Conservation (phyloP, 164 flowering plant genomes). For the Nymphaea colorata region DNA sequence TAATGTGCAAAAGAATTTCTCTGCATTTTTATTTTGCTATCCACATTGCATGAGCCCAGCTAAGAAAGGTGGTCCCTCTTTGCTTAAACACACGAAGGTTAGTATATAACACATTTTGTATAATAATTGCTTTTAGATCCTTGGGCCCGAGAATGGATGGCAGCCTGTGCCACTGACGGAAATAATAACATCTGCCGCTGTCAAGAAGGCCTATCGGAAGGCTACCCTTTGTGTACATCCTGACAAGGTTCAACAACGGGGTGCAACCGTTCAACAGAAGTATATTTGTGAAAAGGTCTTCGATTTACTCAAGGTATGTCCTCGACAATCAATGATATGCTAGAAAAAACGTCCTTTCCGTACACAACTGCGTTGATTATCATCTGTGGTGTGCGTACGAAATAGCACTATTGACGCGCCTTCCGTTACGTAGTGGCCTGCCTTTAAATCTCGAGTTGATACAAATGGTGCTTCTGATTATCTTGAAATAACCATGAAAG, state of each 20-base stretch:
- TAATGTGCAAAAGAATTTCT: background rate
- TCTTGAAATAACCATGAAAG: too few relatives aligned
- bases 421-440: too few relatives aligned
- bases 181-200: constrained; percentile 59
- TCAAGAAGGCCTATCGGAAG: constrained; percentile 80
- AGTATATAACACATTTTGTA: too few relatives aligned
- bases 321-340: background rate
- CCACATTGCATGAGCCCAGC: background rate
- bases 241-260: constrained; percentile 88
- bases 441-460: too few relatives aligned
- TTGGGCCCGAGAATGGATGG: constrained; percentile 93
- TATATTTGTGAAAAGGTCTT: constrained; percentile 90
- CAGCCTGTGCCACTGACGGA: constrained; percentile 77
- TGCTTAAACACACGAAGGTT: background rate
- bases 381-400: too few relatives aligned
- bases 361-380: too few relatives aligned
- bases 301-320: constrained; percentile 83
- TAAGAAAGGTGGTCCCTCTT: too few relatives aligned
- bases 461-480: too few relatives aligned
- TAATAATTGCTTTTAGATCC: constrained; percentile 38
- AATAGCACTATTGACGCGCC: too few relatives aligned
- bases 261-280: constrained; percentile 83
- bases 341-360: too few relatives aligned
- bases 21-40: background rate
- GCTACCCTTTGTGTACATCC: constrained; percentile 94